phyloP scores from a whole-genome alignment of 805 yeast genomes.

The Middelhovenomyces tepae region DNA sequence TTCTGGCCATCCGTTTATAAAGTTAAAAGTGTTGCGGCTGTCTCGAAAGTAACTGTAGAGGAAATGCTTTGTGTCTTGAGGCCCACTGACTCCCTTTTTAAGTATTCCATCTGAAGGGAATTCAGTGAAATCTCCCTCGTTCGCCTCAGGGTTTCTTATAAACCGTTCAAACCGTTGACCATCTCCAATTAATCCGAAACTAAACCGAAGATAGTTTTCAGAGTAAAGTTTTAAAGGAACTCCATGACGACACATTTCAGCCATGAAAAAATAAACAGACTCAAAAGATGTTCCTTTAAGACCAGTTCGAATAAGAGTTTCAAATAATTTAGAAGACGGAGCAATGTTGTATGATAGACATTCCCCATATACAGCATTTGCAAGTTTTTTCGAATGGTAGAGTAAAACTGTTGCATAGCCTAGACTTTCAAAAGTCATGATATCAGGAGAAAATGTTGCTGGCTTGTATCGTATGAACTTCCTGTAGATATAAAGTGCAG shows the following conservation, averaged over 20 bases:
- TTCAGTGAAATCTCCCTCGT: not conserved
- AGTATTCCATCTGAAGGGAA: constrained; percentile 13
- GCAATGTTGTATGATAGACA: constrained; percentile 4
- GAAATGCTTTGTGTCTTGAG: not conserved
- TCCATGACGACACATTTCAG: constrained; percentile 19
- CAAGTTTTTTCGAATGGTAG: constrained; percentile 23
- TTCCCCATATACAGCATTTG: constrained; percentile 20
- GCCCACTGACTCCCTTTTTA: not conserved
- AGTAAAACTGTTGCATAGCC: constrained; percentile 17
- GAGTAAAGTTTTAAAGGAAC: constrained; percentile 9
- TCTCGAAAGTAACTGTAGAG: constrained; percentile 8
- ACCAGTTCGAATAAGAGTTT: constrained; percentile 20
- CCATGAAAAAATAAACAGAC: constrained; percentile 16
- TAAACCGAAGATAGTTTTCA: constrained; percentile 3
- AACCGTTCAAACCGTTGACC: constrained; percentile 3
- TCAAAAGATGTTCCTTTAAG: constrained; percentile 17
- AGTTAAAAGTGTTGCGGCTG: constrained; percentile 3
- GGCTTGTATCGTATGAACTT: constrained; percentile 3
- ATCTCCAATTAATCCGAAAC: constrained; percentile 9
- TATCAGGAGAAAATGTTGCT: constrained; percentile 10
- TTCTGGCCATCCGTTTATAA: constrained; percentile 10
- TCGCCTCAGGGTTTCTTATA: not conserved
- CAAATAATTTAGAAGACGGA: constrained; percentile 18
- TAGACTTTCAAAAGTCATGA: constrained; percentile 12
- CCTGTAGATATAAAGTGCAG: constrained; percentile 10